Evolutionary conservation across 2,329 filamentous ascomycete genomes (phyloP).

Genomic region (Aspergillus sojae): DNA sequence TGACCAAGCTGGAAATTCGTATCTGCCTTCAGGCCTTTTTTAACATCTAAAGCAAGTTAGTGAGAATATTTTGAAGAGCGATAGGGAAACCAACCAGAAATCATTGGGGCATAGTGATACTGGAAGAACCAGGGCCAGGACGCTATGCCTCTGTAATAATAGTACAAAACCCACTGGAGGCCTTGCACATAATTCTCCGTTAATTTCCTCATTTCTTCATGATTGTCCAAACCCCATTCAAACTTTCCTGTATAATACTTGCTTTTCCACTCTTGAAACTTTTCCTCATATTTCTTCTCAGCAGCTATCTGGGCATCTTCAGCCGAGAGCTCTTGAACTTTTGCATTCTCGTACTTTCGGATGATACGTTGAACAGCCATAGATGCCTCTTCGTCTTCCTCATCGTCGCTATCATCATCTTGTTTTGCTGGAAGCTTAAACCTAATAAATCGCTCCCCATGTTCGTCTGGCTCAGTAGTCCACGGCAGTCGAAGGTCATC

Average conservation of each 20-base stretch:
- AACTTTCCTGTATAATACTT: slow-evolving; percentile 92
- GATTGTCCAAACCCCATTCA: slow-evolving; percentile 79
- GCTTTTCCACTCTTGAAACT: slow-evolving; percentile 91
- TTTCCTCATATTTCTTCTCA: slow-evolving; percentile 83
- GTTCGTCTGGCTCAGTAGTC: slow-evolving; percentile 65
- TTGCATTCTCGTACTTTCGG: slow-evolving; percentile 87
- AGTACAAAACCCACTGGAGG: slow-evolving; percentile 95
- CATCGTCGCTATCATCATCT: slow-evolving; percentile 60
- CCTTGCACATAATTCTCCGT: slow-evolving; percentile 98
- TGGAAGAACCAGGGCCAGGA: slow-evolving; percentile 99
- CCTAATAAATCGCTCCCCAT: slow-evolving; percentile 68
- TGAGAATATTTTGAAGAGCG: not conserved
- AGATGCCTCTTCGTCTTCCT: slow-evolving; percentile 81
- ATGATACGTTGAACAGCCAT: slow-evolving; percentile 83
- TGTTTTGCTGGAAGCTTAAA: slow-evolving; percentile 61
- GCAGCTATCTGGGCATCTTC: slow-evolving; percentile 79
- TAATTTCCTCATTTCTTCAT: slow-evolving; percentile 77
- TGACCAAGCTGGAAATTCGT: slow-evolving; percentile 92
- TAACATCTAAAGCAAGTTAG: slow-evolving; percentile 66
- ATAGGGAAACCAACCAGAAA: slow-evolving; percentile 65
- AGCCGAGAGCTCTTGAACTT: slow-evolving; percentile 75
- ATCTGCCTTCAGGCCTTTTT: slow-evolving; percentile 81
- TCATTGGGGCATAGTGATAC: slow-evolving; percentile 97
- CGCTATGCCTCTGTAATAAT: slow-evolving; percentile 95
- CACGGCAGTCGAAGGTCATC: slow-evolving; percentile 67